Evolutionary conservation across 176 grass and related monocot species (phyloP).

Genomic region (Alloteropsis semialata): DNA sequence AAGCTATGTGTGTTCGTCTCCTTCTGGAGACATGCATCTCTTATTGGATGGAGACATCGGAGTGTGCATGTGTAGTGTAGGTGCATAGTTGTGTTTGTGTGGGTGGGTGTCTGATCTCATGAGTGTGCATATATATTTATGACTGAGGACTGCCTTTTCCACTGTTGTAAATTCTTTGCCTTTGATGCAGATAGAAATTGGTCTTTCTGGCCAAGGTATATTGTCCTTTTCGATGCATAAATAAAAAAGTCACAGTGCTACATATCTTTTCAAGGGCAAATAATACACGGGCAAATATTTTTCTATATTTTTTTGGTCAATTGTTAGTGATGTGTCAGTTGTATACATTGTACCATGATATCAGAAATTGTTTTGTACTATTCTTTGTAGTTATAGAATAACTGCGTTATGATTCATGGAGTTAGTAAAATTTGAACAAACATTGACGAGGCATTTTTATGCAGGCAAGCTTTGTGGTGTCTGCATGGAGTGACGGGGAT

Average conservation of each 20-base stretch:
- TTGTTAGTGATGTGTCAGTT: background rate
- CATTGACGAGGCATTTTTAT: background rate
- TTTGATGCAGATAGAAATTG: background rate
- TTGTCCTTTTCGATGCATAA: background rate
- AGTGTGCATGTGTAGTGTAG: background rate
- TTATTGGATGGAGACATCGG: background rate
- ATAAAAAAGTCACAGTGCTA: background rate
- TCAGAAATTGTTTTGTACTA: background rate
- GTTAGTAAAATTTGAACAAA: background rate
- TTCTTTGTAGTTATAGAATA: background rate
- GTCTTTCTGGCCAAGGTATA: background rate
- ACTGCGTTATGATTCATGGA: background rate
- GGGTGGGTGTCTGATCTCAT: background rate
- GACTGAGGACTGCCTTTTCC: no score
- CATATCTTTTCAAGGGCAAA: background rate
- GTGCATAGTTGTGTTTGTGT: background rate
- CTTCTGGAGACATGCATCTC: background rate
- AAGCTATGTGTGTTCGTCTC: background rate
- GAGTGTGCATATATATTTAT: background rate
- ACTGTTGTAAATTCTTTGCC: background rate
- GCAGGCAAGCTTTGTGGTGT: conserved; percentile 17
- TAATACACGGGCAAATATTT: background rate
- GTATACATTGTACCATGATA: background rate
- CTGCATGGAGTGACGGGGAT: background rate
- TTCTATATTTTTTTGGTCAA: background rate